Evolutionary conservation across 139 green algal species (phyloP).

Genomic region (Asterochloris erici): DNA sequence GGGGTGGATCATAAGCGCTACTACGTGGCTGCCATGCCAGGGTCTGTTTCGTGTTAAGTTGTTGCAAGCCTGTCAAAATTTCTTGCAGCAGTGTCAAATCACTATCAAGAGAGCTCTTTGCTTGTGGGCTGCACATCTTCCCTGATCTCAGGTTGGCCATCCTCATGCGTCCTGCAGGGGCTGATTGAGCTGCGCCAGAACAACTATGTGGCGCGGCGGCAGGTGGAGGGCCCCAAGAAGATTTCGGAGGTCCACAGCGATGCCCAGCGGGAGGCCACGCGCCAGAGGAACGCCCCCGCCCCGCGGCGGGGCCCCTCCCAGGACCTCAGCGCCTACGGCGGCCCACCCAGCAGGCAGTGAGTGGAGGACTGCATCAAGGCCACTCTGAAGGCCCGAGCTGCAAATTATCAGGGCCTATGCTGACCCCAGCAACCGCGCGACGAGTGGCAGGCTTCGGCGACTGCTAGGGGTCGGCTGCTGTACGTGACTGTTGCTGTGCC

Average conservation of each 20-base stretch:
- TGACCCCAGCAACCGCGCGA: too few species aligned
- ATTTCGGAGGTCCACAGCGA: slow-evolving; percentile 74
- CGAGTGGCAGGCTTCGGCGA: too few species aligned
- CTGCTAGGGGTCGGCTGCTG: too few species aligned
- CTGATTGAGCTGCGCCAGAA: slow-evolving; percentile 57
- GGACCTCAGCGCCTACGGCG: not conserved
- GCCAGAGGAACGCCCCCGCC: slow-evolving; percentile 17
- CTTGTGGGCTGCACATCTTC: not conserved
- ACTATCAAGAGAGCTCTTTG: not conserved
- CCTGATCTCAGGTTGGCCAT: not conserved
- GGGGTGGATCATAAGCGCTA: not conserved
- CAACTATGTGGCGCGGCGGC: slow-evolving; percentile 67
- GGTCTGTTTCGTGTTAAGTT: not conserved
- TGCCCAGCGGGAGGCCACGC: slow-evolving; percentile 35
- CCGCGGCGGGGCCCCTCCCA: slow-evolving; percentile 9
- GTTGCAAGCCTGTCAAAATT: not conserved
- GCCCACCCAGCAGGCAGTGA: not conserved
- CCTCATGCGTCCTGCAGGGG: slow-evolving; percentile 40
- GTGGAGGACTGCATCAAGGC: too few species aligned
- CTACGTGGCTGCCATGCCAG: not conserved
- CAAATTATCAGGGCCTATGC: too few species aligned
- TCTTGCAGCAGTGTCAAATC: not conserved
- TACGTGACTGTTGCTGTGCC: too few species aligned
- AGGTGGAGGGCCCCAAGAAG: slow-evolving; percentile 88
- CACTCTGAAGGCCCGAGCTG: too few species aligned